phyloP scores from a whole-genome alignment of 352 stramenopile genomes.

The Globisporangium paroecandrum region DNA sequence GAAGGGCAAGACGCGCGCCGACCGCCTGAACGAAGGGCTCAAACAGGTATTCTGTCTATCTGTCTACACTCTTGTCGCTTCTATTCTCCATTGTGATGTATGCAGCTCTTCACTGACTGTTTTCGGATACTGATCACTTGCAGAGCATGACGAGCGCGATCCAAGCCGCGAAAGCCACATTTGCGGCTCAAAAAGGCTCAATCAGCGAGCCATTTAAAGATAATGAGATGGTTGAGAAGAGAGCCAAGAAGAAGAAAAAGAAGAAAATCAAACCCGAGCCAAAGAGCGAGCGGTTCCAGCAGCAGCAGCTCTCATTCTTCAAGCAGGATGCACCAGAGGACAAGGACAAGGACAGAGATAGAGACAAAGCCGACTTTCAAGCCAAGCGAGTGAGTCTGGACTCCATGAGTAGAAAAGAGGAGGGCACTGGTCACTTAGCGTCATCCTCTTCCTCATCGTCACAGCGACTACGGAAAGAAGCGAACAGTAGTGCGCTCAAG shows the following conservation, averaged over 20 bases:
- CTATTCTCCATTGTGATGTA: neutral
- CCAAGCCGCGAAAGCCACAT: constrained; percentile 6
- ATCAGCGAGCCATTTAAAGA: neutral
- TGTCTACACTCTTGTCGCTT: neutral
- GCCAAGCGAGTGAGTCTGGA: constrained; percentile 13
- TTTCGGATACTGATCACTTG: neutral
- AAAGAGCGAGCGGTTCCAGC: constrained; percentile 8
- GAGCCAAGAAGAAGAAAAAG: constrained; percentile 13
- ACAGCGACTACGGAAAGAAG: neutral
- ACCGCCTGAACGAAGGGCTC: constrained; percentile 52
- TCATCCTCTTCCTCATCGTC: neutral
- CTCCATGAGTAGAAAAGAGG: constrained; percentile 10
- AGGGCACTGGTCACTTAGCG: neutral
- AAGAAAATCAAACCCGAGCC: neutral
- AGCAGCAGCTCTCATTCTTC: constrained; percentile 17
- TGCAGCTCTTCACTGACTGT: neutral
- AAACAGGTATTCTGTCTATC: constrained; percentile 25
- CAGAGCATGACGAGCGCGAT: constrained; percentile 18
- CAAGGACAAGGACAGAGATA: neutral
- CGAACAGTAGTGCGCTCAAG: neutral
- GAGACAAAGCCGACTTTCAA: neutral
- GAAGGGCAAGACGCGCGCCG: constrained; percentile 50
- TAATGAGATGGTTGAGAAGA: neutral
- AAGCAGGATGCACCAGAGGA: neutral
- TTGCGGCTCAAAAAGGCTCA: neutral